Percentiles rank a stretch among this genome's conserved stretches.
Evolutionary conservation across 2,329 filamentous ascomycete species (phyloP).

Genomic region (Trichocomaceae sp.): DNA sequence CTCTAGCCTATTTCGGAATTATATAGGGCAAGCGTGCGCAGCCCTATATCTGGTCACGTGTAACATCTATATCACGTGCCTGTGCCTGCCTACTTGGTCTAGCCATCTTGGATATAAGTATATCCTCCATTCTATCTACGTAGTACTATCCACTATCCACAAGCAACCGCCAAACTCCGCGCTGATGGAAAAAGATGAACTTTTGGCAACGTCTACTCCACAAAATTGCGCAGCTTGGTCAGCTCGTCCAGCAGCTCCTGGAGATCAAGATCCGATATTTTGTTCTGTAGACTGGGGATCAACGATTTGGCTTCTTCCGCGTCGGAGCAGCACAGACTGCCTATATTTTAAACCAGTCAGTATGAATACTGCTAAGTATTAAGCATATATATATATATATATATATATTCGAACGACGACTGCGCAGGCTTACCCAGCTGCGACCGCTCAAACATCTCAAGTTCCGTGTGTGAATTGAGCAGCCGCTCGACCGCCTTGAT

Average conservation of each 20-base stretch:
- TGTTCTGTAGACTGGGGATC: slow-evolving; percentile 80
- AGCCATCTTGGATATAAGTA: no score
- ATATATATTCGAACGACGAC: no score
- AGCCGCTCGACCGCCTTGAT: slow-evolving; percentile 90
- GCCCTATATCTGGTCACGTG: not conserved
- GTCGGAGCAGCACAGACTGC: slow-evolving; percentile 83
- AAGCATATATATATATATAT: no score
- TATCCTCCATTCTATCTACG: no score
- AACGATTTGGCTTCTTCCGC: slow-evolving; percentile 95
- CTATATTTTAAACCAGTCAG: slow-evolving; percentile 42
- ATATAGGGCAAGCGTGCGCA: not conserved
- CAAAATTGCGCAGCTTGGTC: slow-evolving; percentile 61
- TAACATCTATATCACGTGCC: no score
- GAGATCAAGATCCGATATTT: slow-evolving; percentile 83
- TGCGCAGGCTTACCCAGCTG: slow-evolving; percentile 61
- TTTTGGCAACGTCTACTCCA: slow-evolving; percentile 26
- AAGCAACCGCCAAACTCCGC: not conserved
- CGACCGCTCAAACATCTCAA: slow-evolving; percentile 88
- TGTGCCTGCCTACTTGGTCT: no score
- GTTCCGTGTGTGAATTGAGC: slow-evolving; percentile 65
- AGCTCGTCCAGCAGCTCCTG: slow-evolving; percentile 86
- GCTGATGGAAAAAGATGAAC: no score
- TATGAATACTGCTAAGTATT: slow-evolving; percentile 7
- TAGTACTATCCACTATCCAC: no score
- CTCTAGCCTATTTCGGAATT: not conserved